Conservation (phyloP, 768 basidiomycete species). For the Tulasnella sp. region DNA sequence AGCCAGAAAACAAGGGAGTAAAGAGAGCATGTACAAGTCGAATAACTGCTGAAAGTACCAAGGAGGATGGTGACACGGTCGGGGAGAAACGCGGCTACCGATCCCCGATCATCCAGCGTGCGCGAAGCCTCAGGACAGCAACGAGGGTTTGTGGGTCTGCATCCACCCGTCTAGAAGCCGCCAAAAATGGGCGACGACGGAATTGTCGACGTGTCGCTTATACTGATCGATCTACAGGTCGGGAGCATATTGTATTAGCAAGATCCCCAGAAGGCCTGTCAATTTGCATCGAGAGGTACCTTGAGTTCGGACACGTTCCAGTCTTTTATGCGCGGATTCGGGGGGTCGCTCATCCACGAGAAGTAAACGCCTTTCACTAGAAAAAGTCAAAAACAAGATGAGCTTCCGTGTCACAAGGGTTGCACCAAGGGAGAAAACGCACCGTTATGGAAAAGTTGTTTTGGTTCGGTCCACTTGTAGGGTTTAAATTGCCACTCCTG, state of each 20-base stretch:
- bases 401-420: not conserved
- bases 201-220: conserved; percentile 89
- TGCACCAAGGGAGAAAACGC: conserved; percentile 31
- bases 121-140: conserved; percentile 15
- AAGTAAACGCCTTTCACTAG: conserved; percentile 94
- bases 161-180: conserved; percentile 86
- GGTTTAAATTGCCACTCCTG: conserved; percentile 97
- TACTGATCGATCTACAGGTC: conserved; percentile 73
- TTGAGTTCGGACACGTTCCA: conserved; percentile 97
- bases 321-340: conserved; percentile 82
- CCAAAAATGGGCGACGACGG: conserved; percentile 95
- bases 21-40: not conserved
- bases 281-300: conserved; percentile 42
- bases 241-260: not conserved
- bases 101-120: not conserved
- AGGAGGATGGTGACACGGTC: not conserved
- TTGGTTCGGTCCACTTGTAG: conserved; percentile 96
- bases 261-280: not conserved
- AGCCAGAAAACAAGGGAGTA: not conserved
- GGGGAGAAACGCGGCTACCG: not conserved
- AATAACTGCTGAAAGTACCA: not conserved
- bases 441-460: conserved; percentile 92
- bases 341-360: conserved; percentile 89
- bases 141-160: conserved; percentile 64
- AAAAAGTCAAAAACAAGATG: not conserved